Percentiles rank a stretch among this genome's conserved stretches.
Evolutionary conservation across 352 stramenopile species (phyloP).

Genomic region (Pythium aristosporum): DNA sequence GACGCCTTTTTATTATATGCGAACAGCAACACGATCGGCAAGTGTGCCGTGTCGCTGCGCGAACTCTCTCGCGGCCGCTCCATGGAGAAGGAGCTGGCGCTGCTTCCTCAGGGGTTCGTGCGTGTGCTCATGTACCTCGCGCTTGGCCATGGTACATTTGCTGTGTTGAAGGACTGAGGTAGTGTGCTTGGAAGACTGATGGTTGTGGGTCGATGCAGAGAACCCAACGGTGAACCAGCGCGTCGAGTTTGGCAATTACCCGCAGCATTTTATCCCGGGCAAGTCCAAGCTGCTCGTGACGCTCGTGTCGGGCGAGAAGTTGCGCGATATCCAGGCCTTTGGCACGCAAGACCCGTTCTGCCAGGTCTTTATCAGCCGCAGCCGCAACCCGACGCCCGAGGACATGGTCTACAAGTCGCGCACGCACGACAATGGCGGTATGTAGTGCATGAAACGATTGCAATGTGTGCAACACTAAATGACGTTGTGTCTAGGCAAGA

Average conservation of each 20-base stretch:
- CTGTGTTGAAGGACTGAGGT: not conserved
- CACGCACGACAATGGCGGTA: conserved; percentile 79
- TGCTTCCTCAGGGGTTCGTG: conserved; percentile 68
- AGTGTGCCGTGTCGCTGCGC: conserved; percentile 63
- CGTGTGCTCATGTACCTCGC: conserved; percentile 72
- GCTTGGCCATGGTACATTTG: conserved; percentile 50
- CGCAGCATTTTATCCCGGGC: conserved; percentile 70
- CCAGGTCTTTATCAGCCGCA: conserved; percentile 65
- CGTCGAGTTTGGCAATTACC: conserved; percentile 70
- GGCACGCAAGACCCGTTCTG: conserved; percentile 76
- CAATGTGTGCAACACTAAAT: not conserved
- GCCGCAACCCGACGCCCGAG: conserved; percentile 32
- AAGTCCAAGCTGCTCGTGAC: conserved; percentile 71
- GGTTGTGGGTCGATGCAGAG: conserved; percentile 33
- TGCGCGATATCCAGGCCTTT: conserved; percentile 75
- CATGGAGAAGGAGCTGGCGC: conserved; percentile 79
- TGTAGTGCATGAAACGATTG: not conserved
- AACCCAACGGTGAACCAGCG: conserved; percentile 65
- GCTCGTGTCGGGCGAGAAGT: conserved; percentile 68
- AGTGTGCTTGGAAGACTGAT: conserved; percentile 3
- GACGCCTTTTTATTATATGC: conserved; percentile 2
- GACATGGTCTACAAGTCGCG: conserved; percentile 71
- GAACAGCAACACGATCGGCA: conserved; percentile 62
- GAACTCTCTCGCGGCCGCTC: conserved; percentile 70
- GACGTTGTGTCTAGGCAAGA: conserved; percentile 46